These are phyloP conservation scores for Eucalyptus regnans DNA, from an alignment of 345 rosid species.

Conservation along the genomic window DNA sequence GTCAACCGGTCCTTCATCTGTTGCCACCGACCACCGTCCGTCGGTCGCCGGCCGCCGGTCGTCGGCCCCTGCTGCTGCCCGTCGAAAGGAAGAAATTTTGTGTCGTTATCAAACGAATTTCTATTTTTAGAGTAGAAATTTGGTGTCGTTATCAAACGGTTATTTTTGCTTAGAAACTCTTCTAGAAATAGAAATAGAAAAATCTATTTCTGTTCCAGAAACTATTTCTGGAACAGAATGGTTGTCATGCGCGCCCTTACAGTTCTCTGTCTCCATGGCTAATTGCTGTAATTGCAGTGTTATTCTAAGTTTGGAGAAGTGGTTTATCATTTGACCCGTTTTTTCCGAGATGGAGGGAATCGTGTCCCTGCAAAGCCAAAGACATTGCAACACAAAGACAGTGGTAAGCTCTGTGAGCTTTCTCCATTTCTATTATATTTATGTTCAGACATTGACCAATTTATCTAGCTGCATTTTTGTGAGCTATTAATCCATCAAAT, in stretches of 20 bases:
- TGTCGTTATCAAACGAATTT: too few relatives aligned
- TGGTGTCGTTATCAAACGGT: too few relatives aligned
- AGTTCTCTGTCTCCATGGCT: not conserved
- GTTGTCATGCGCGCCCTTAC: not conserved
- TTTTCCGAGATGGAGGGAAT: conserved; percentile 57
- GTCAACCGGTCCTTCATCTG: too few relatives aligned
- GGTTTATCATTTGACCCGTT: conserved; percentile 68
- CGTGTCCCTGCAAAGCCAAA: conserved; percentile 16
- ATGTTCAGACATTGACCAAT: not conserved
- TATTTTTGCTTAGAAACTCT: too few relatives aligned
- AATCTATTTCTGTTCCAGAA: too few relatives aligned
- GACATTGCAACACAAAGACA: conserved; percentile 15
- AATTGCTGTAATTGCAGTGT: conserved; percentile 42
- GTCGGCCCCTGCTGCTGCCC: too few relatives aligned
- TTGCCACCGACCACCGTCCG: too few relatives aligned
- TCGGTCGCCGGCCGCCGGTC: too few relatives aligned
- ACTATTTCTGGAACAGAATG: too few relatives aligned
- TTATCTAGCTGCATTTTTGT: not conserved
- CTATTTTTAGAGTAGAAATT: too few relatives aligned
- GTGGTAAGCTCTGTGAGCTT: conserved; percentile 22
- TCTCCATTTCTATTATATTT: not conserved
- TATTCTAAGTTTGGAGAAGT: conserved; percentile 74
- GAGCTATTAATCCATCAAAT: not conserved
- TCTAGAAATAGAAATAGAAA: too few relatives aligned
- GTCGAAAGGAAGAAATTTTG: too few relatives aligned